These are phyloP conservation scores for Xylariaceae sp. DNA, from an alignment of 2,329 filamentous ascomycete species.

Conservation along the genomic window DNA sequence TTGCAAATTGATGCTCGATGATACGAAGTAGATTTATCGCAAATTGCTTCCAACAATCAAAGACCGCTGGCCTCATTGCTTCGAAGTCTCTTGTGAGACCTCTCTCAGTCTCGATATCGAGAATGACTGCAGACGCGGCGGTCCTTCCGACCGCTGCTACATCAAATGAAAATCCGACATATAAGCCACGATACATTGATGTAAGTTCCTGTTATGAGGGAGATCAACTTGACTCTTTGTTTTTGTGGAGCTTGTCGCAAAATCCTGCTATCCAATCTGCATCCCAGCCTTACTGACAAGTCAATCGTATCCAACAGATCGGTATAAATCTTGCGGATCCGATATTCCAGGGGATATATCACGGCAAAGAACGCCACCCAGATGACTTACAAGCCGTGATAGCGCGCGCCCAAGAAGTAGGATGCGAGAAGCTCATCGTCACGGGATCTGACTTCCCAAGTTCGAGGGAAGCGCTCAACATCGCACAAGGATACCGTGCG, in stretches of 20 bases:
- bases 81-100: slow-evolving; percentile 9
- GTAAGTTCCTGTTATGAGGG: slow-evolving; percentile 38
- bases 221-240: neutral
- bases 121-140: slow-evolving; percentile 25
- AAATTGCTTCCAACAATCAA: slow-evolving; percentile 9
- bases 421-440: slow-evolving; percentile 86
- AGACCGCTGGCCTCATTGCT: slow-evolving; percentile 5
- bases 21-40: slow-evolving; percentile 13
- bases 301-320: slow-evolving; percentile 48
- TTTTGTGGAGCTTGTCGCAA: neutral
- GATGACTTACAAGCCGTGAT: slow-evolving; percentile 74
- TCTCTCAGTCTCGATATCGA: slow-evolving; percentile 15
- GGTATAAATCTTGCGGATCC: slow-evolving; percentile 95
- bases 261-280: neutral
- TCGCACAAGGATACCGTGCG: slow-evolving; percentile 72
- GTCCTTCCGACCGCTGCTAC: slow-evolving; percentile 17
- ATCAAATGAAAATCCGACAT: slow-evolving; percentile 22
- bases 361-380: slow-evolving; percentile 71
- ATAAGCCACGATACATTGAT: slow-evolving; percentile 58
- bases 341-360: slow-evolving; percentile 80
- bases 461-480: slow-evolving; percentile 67
- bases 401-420: slow-evolving; percentile 70
- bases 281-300: neutral
- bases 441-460: slow-evolving; percentile 85
- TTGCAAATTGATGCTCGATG: slow-evolving; percentile 11